Evolutionary conservation across 345 rosid genomes (phyloP).

Genomic region (Sapria himalayana): DNA sequence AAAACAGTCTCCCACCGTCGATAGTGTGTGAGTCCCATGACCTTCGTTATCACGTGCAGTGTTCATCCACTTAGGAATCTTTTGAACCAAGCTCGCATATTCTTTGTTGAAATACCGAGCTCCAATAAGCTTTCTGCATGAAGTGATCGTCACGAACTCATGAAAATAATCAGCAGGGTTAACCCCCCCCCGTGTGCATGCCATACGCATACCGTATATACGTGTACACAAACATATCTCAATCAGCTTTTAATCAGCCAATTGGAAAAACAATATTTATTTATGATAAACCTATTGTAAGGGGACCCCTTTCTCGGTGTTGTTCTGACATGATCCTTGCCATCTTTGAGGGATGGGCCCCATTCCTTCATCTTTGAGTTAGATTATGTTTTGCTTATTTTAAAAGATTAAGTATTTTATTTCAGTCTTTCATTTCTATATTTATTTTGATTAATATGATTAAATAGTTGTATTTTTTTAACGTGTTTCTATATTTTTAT

Average conservation of each 20-base stretch:
- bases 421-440: no score
- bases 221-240: no score
- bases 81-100: not conserved
- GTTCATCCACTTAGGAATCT: not conserved
- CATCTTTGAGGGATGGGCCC: constrained; percentile 5
- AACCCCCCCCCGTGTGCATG: no score
- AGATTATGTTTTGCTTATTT: no score
- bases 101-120: constrained; percentile 11
- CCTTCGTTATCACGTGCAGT: constrained; percentile 11
- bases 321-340: constrained; percentile 4
- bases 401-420: no score
- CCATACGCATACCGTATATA: no score
- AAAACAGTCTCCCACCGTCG: constrained; percentile 13
- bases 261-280: no score
- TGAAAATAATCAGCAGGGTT: no score
- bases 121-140: constrained; percentile 11
- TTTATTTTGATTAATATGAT: no score
- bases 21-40: constrained; percentile 19
- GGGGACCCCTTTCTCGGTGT: not conserved
- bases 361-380: constrained; percentile 5
- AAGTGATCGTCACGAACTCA: not conserved
- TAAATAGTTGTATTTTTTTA: no score
- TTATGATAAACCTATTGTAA: constrained; percentile 3
- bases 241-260: no score
- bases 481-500: no score